Conservation (phyloP, 805 yeast species). For the Groenewaldozyma salmanticensis region DNA sequence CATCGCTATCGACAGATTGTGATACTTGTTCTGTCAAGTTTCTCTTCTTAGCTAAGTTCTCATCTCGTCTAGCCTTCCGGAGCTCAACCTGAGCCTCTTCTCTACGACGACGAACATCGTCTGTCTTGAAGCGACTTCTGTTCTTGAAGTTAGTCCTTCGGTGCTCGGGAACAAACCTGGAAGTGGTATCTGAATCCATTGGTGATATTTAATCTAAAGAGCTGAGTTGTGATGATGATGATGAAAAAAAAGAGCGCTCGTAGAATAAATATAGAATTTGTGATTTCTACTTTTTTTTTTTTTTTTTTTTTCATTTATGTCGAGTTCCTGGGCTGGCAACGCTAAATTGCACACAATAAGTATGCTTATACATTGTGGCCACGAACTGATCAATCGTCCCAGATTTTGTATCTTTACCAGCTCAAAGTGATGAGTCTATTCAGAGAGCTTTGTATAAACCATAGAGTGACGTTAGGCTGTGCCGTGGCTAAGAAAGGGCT, state of each 20-base stretch:
- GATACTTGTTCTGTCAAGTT: constrained; percentile 25
- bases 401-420: too few relatives aligned
- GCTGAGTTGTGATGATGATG: neutral
- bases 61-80: constrained; percentile 94
- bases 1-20: constrained; percentile 40
- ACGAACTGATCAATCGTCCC: too few relatives aligned
- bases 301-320: neutral
- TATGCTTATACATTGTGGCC: too few relatives aligned
- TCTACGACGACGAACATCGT: constrained; percentile 95
- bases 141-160: constrained; percentile 95
- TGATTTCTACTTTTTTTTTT: neutral
- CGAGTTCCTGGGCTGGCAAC: too few relatives aligned
- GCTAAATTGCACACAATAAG: too few relatives aligned
- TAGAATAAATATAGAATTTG: neutral
- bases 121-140: constrained; percentile 86
- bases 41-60: constrained; percentile 87
- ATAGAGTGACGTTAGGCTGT: too few relatives aligned
- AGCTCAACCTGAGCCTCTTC: constrained; percentile 95
- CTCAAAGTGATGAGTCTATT: too few relatives aligned
- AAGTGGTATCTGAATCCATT: constrained; percentile 19
- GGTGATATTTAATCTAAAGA: neutral
- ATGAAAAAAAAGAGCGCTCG: neutral
- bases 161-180: constrained; percentile 85
- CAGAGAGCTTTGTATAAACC: too few relatives aligned
- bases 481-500: too few relatives aligned